Percentiles rank a stretch among this genome's conserved stretches.
These are phyloP conservation scores for Patellifolia procumbens DNA, from an alignment of 179 eudicot genomes.

Conservation along the genomic window DNA sequence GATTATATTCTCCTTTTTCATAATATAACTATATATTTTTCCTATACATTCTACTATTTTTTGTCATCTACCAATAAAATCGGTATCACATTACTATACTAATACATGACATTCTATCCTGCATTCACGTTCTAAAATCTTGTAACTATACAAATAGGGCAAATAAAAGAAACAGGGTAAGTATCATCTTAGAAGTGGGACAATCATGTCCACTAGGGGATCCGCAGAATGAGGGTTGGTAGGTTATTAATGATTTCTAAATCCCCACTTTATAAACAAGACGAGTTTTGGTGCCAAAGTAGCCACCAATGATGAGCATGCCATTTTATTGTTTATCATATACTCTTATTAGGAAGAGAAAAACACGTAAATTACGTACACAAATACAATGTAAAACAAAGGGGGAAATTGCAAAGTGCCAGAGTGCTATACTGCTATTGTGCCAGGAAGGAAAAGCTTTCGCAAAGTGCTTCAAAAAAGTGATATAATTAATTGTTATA, in stretches of 20 bases:
- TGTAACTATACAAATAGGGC: no score
- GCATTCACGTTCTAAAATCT: no score
- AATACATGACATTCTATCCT: no score
- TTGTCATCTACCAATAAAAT: no score
- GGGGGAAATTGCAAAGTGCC: constrained; percentile 14
- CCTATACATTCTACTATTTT: no score
- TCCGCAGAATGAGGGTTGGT: constrained; percentile 24
- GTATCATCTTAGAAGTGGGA: no score
- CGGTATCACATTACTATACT: no score
- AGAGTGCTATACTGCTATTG: constrained; percentile 26
- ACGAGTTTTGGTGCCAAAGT: constrained; percentile 28
- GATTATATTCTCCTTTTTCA: no score
- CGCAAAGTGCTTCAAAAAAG: background rate
- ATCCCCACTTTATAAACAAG: constrained; percentile 37
- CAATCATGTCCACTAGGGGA: background rate
- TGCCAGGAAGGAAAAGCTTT: constrained; percentile 16
- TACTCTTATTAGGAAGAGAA: background rate
- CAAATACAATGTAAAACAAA: background rate
- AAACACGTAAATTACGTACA: constrained; percentile 20
- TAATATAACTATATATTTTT: no score
- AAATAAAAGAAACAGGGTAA: no score
- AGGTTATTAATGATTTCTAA: constrained; percentile 37
- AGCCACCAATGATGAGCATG: constrained; percentile 22
- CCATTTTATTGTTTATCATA: background rate
- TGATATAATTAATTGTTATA: constrained; percentile 4